phyloP scores from a whole-genome alignment of 306 rosid genomes.

The Prunus kanzakura region DNA sequence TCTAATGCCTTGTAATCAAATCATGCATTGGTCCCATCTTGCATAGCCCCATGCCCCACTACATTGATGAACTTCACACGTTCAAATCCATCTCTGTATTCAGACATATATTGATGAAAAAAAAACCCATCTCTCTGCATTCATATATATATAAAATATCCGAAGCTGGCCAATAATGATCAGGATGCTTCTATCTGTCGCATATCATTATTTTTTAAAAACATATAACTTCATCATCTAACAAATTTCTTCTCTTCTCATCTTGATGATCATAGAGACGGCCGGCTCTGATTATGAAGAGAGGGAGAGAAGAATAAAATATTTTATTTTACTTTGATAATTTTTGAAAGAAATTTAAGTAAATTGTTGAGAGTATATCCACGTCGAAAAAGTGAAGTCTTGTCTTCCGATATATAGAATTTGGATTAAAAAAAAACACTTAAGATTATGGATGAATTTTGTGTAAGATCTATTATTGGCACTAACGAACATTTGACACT shows the following conservation, averaged over 20 bases:
- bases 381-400: background rate
- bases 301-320: too few relatives aligned
- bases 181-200: background rate
- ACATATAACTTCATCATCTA: too few relatives aligned
- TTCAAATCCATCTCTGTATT: slow-evolving; percentile 22
- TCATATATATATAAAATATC: background rate
- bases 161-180: background rate
- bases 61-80: slow-evolving; percentile 42
- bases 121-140: background rate
- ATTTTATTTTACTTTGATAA: too few relatives aligned
- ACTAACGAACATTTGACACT: slow-evolving; percentile 7
- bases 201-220: background rate
- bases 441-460: background rate
- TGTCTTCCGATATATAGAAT: too few relatives aligned
- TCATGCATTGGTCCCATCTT: slow-evolving; percentile 36
- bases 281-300: too few relatives aligned
- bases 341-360: too few relatives aligned
- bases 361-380: background rate
- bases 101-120: too few relatives aligned
- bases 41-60: slow-evolving; percentile 37
- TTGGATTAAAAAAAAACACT: too few relatives aligned
- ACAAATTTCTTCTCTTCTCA: too few relatives aligned
- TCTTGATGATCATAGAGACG: too few relatives aligned
- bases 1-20: slow-evolving; percentile 18
- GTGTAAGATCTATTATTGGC: background rate